phyloP scores from a whole-genome alignment of 139 green algal genomes.

The Coelastrella sp. region DNA sequence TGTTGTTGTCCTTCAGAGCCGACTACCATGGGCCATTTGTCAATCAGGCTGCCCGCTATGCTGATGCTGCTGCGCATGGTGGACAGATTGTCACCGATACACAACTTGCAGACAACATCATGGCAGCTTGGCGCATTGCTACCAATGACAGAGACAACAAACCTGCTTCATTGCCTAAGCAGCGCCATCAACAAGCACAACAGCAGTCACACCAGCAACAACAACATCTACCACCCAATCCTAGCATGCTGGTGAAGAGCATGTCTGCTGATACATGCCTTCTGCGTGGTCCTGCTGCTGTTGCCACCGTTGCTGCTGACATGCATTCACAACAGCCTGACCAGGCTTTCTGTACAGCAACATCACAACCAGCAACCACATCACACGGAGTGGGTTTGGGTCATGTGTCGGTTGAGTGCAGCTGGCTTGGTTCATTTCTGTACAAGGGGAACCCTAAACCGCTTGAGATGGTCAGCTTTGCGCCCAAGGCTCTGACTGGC shows the following conservation, averaged over 20 bases:
- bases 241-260: not conserved
- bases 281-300: not conserved
- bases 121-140: slow-evolving; percentile 6
- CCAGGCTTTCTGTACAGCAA: not conserved
- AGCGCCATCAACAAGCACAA: not conserved
- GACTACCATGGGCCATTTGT: slow-evolving; percentile 41
- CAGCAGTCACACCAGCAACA: not conserved
- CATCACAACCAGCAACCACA: not conserved
- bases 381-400: not conserved
- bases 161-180: not conserved
- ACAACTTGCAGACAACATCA: not conserved
- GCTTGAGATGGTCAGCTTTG: slow-evolving; percentile 33
- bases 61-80: slow-evolving; percentile 19
- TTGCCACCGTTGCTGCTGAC: not conserved
- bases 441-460: slow-evolving; percentile 30
- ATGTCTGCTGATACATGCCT: not conserved
- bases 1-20: slow-evolving; percentile 3
- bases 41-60: slow-evolving; percentile 29
- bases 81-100: slow-evolving; percentile 31
- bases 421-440: slow-evolving; percentile 30
- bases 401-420: not conserved
- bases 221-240: not conserved
- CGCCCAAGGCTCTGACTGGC: not conserved
- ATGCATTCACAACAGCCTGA: not conserved
- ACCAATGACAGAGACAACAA: not conserved